Base-by-base conservation (phyloP, 805 yeast species). In the Teunomyces funiuensis region DNA sequence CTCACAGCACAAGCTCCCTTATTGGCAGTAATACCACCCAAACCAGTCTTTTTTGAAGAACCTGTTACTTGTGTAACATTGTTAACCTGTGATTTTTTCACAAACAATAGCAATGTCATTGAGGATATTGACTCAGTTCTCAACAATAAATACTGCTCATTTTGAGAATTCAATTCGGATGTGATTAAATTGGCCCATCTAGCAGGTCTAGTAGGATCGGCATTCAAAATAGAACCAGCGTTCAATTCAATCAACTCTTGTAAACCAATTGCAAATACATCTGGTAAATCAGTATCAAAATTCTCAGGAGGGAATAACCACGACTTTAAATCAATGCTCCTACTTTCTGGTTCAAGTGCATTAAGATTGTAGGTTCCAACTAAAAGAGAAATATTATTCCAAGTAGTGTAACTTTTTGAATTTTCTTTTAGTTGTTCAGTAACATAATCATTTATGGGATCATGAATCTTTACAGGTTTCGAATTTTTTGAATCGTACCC, bases 21-120 rank as follows among this genome's bases (percentile, higher is more conserved):
- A 60, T 93, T 91, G 13, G 97, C 99, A 0, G 98, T 80, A 68
- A 93, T 91, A 33, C 99, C 99, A 28, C 97, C 97, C 41, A 93
- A 69, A 0, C 98, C 99, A 0, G 98, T 91, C 63, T 91, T 91
- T 54, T 90, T 91, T 9, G 86, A 77, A n/a, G 90, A 77, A n/a
- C 97, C 97, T 51, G 89, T 90, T 4, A 93, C 97, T 54, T 85
- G 83, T 10, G 87, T 85, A 3, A 93, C 81, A 29, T 63, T 43
- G 7, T 46, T 65, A 4, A 76, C 55, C 42, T 79, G 76, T 1
- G 69, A 60, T 30, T 77, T 78, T 45, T 78, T 79, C 4, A 82
- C 77, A 58, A 83, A 84, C 37, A 85, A 71, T 33, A 84, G 66
- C 23, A 86, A 65, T 17, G 84, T 55, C 55, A 85, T 68, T 0